Conservation (phyloP, 2,329 filamentous ascomycete genomes). For the Scedosporium dehoogii region DNA sequence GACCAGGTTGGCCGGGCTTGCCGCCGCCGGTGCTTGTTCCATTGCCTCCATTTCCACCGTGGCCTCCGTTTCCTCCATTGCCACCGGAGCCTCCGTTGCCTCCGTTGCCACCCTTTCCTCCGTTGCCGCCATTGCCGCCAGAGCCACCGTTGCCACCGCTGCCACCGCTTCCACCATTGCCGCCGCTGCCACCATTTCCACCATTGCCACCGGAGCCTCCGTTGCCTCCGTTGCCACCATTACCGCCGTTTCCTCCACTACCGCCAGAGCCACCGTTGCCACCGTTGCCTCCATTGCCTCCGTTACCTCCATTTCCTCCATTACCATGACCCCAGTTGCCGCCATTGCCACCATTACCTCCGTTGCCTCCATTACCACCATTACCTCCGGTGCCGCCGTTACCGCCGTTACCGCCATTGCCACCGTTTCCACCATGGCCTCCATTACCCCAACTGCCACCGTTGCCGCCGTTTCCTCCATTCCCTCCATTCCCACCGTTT, state of each 20-base stretch:
- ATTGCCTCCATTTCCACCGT: background rate
- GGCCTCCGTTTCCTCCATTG: background rate
- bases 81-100: background rate
- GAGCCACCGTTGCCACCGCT: background rate
- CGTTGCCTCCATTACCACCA: conserved; percentile 5
- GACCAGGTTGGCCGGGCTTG: no score
- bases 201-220: background rate
- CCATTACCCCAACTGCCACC: background rate
- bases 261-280: background rate
- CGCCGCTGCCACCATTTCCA: background rate
- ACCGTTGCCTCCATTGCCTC: background rate
- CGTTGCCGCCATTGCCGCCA: background rate
- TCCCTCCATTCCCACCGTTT: conserved; percentile 2
- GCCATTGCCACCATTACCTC: background rate
- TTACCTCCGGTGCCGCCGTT: conserved; percentile 2
- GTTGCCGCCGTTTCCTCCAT: conserved; percentile 1
- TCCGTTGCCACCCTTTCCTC: background rate
- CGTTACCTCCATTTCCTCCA: background rate
- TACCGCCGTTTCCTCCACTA: background rate
- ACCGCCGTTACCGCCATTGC: background rate
- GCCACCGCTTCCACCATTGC: background rate
- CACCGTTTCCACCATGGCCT: background rate
- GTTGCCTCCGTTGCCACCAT: background rate
- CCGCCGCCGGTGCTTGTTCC: background rate
- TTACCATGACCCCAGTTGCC: background rate